Percentiles rank a stretch among this genome's conserved stretches.
Conservation (phyloP, 345 rosid genomes). For the Microcos paniculata region DNA sequence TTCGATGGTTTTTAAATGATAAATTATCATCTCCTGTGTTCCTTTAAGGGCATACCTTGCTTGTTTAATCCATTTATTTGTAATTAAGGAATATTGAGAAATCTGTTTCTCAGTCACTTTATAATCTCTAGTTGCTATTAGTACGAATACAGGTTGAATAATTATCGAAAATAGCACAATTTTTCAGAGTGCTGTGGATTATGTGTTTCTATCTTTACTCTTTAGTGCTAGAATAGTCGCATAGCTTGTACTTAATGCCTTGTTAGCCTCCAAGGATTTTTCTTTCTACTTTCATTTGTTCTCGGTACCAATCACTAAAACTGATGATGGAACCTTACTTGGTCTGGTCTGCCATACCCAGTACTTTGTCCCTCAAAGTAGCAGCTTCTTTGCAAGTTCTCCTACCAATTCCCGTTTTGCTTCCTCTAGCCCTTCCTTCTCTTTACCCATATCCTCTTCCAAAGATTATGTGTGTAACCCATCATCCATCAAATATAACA, state of each 20-base stretch:
- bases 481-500: neutral
- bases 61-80: neutral
- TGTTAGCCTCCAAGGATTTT: neutral
- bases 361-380: too few relatives aligned
- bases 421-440: too few relatives aligned
- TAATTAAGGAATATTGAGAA: neutral
- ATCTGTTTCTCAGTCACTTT: neutral
- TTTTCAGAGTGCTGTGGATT: neutral
- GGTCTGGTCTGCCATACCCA: neutral
- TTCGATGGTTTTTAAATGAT: neutral
- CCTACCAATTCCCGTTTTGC: too few relatives aligned
- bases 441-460: neutral
- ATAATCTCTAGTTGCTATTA: neutral
- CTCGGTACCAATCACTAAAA: neutral
- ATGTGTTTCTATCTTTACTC: neutral
- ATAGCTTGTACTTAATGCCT: neutral
- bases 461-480: neutral
- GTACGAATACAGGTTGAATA: neutral
- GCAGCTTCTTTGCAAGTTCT: too few relatives aligned
- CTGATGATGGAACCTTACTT: neutral
- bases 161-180: neutral
- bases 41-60: neutral
- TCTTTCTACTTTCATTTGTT: neutral
- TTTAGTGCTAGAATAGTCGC: neutral
- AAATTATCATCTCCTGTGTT: neutral